Conservation (phyloP, 2,329 filamentous ascomycete species). For the Clonostachys sp. region DNA sequence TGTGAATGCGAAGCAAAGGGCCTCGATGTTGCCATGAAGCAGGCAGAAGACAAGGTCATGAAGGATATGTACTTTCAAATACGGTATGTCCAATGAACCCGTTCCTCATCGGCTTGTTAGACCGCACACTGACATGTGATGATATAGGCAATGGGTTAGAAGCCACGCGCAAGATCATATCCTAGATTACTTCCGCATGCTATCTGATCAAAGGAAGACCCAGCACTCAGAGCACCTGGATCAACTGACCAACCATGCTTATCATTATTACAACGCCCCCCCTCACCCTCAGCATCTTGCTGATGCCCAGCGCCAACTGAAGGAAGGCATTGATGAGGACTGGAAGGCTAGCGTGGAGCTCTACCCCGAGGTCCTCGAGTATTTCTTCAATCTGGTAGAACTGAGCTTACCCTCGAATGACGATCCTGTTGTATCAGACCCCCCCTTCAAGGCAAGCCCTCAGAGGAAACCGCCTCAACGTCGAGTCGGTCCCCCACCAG, state of each 20-base stretch:
- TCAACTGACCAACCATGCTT: slow-evolving; percentile 48
- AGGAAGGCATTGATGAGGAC: slow-evolving; percentile 73
- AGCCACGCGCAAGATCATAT: slow-evolving; percentile 64
- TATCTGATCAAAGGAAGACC: slow-evolving; percentile 56
- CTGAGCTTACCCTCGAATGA: slow-evolving; percentile 60
- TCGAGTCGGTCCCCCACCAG: slow-evolving; percentile 27
- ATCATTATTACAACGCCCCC: slow-evolving; percentile 51
- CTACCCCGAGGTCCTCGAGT: slow-evolving; percentile 78
- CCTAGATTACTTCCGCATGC: slow-evolving; percentile 57
- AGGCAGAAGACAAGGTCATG: slow-evolving; percentile 63
- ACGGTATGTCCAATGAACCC: slow-evolving; percentile 38
- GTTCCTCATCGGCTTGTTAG: neutral
- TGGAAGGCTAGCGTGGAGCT: slow-evolving; percentile 72
- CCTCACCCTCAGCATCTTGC: slow-evolving; percentile 60
- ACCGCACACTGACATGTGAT: no score
- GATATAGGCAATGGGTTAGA: slow-evolving; percentile 55
- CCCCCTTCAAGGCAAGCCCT: slow-evolving; percentile 49
- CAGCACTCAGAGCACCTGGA: slow-evolving; percentile 52
- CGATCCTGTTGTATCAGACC: slow-evolving; percentile 53
- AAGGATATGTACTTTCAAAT: slow-evolving; percentile 57
- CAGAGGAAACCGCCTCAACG: slow-evolving; percentile 37
- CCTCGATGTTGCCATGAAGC: slow-evolving; percentile 56
- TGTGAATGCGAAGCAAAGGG: slow-evolving; percentile 66
- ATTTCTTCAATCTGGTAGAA: slow-evolving; percentile 70
- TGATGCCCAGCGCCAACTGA: slow-evolving; percentile 60